A percentile compares a stretch with the other conserved stretches of the same genome.
These are phyloP conservation scores for Sporothrix luriei DNA, from an alignment of 2,329 filamentous ascomycete species.

Conservation along the genomic window DNA sequence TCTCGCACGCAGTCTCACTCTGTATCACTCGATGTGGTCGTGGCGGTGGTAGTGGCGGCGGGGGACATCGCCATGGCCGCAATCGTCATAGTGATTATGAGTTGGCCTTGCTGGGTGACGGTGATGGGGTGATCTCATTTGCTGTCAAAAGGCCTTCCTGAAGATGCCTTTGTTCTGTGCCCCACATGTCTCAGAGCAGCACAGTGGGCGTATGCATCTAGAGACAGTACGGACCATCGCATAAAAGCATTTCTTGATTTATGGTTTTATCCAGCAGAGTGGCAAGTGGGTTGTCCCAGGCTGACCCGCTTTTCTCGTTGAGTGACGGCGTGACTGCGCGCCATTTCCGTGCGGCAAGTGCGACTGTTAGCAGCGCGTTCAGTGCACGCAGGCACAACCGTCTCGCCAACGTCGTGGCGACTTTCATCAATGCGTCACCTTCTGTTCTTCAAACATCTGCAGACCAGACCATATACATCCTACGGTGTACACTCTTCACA, in stretches of 20 bases:
- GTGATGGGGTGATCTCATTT: conserved; percentile 21
- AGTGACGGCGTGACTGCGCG: conserved; percentile 34
- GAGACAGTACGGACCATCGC: neutral
- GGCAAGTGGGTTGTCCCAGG: conserved; percentile 2
- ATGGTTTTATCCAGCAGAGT: neutral
- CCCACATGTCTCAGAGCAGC: conserved; percentile 2
- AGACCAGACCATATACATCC: neutral
- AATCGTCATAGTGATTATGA: conserved; percentile 26
- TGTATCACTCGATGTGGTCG: conserved; percentile 6
- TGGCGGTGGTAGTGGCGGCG: neutral
- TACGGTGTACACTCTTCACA: neutral
- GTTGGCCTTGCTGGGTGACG: conserved; percentile 15
- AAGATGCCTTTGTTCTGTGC: conserved; percentile 13
- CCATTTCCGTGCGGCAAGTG: conserved; percentile 31
- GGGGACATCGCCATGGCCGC: conserved; percentile 20
- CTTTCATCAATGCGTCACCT: neutral
- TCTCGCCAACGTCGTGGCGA: conserved; percentile 5
- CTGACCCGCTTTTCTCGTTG: conserved; percentile 15
- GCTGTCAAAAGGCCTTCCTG: neutral
- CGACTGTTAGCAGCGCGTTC: conserved; percentile 1
- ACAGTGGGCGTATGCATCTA: conserved; percentile 7
- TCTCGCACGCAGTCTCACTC: neutral
- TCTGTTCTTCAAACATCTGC: no score
- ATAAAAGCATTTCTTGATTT: neutral
- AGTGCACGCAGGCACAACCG: neutral